These are phyloP conservation scores for Nemania sp. DNA, from an alignment of 2,329 filamentous ascomycete species.

Conservation along the genomic window DNA sequence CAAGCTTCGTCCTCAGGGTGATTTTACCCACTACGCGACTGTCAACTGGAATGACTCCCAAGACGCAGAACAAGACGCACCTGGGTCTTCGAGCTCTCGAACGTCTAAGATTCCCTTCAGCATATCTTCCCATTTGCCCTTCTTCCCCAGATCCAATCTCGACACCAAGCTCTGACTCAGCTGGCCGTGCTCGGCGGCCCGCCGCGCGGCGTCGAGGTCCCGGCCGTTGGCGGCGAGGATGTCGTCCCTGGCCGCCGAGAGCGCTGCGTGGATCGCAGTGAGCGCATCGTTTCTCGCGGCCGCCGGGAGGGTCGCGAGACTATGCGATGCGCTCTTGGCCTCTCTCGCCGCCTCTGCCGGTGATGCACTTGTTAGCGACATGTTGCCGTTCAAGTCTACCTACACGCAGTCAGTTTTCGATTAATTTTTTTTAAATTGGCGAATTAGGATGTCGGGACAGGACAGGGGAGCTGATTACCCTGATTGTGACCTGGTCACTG, in stretches of 20 bases:
- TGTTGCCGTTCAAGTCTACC: constrained; percentile 42
- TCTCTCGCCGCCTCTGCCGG: constrained; percentile 76
- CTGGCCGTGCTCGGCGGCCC: constrained; percentile 74
- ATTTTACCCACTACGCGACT: constrained; percentile 73
- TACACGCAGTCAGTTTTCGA: too few relatives aligned
- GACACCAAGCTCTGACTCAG: constrained; percentile 85
- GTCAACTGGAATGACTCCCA: neutral
- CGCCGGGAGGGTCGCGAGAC: constrained; percentile 77
- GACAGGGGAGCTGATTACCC: too few relatives aligned
- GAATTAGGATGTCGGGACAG: too few relatives aligned
- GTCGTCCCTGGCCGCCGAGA: constrained; percentile 68
- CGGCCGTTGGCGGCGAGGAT: constrained; percentile 87
- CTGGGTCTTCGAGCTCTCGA: constrained; percentile 79
- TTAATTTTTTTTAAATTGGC: too few relatives aligned
- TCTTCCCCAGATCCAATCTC: constrained; percentile 80
- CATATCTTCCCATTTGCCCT: constrained; percentile 98
- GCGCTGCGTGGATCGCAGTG: constrained; percentile 78
- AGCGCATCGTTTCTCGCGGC: constrained; percentile 82
- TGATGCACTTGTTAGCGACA: constrained; percentile 89
- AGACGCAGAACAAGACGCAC: constrained; percentile 52
- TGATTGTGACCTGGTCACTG: too few relatives aligned
- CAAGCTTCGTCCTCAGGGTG: constrained; percentile 80
- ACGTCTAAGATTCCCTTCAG: constrained; percentile 92
- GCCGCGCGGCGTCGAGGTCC: constrained; percentile 76
- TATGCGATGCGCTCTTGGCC: constrained; percentile 81